Conservation (phyloP, 2,329 filamentous ascomycete species). For the Chaetothyriales sp. region DNA sequence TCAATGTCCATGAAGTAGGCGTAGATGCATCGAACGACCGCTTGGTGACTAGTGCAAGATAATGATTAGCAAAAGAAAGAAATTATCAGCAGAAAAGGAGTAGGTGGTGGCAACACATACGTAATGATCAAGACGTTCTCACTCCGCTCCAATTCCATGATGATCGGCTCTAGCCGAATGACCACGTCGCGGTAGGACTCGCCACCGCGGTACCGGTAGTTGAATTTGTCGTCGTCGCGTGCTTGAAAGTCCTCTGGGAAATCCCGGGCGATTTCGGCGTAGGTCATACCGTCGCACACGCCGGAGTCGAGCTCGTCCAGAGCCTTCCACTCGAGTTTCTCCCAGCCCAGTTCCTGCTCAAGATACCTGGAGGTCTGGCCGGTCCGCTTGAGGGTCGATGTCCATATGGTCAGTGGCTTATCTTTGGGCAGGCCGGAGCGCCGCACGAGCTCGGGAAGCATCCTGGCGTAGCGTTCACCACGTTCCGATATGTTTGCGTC, state of each 20-base stretch:
- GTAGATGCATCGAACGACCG: slow-evolving; percentile 91
- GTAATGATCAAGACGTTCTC: slow-evolving; percentile 98
- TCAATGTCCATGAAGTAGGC: slow-evolving; percentile 98
- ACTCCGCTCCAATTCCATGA: slow-evolving; percentile 93
- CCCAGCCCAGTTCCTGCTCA: slow-evolving; percentile 52
- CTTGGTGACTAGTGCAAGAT: slow-evolving; percentile 49
- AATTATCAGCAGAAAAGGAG: background rate
- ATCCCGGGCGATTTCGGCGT: slow-evolving; percentile 78
- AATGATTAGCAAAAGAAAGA: background rate
- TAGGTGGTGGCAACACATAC: slow-evolving; percentile 2
- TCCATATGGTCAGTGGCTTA: slow-evolving; percentile 56
- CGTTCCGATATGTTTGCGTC: slow-evolving; percentile 76
- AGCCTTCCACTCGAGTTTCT: slow-evolving; percentile 97
- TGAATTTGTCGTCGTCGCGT: slow-evolving; percentile 97
- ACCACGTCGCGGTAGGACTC: slow-evolving; percentile 95
- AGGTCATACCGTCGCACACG: slow-evolving; percentile 91
- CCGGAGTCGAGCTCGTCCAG: slow-evolving; percentile 93
- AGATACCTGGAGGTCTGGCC: slow-evolving; percentile 82
- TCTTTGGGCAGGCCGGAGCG: slow-evolving; percentile 64
- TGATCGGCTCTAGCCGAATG: slow-evolving; percentile 93
- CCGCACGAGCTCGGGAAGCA: slow-evolving; percentile 68
- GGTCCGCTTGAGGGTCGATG: slow-evolving; percentile 63
- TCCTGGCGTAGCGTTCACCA: slow-evolving; percentile 72
- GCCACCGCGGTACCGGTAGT: slow-evolving; percentile 93
- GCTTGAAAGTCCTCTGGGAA: slow-evolving; percentile 92